phyloP scores from a whole-genome alignment of 148 eudicot species.

The Rhododendron griersonianum region DNA sequence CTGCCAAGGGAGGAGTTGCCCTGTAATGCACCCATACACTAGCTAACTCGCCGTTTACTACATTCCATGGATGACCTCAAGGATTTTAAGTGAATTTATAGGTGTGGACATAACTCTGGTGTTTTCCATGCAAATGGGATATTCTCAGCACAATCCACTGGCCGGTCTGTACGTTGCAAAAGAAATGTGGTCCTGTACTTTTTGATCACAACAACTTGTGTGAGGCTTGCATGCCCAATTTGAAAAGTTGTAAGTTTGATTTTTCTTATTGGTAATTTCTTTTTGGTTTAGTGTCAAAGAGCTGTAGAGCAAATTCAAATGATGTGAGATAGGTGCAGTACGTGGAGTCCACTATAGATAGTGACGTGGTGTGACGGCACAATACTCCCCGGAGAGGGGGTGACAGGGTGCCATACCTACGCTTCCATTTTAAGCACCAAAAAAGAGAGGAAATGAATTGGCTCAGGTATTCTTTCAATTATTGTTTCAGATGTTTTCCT shows the following conservation, averaged over 20 bases:
- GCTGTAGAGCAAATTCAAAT: neutral
- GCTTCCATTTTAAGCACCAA: neutral
- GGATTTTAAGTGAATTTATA: neutral
- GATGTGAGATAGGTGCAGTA: neutral
- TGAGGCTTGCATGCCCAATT: neutral
- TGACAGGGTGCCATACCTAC: neutral
- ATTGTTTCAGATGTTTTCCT: neutral
- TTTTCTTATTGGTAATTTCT: neutral
- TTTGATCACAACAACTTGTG: neutral
- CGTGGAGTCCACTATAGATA: too few relatives aligned
- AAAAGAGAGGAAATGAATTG: neutral
- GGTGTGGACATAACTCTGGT: neutral
- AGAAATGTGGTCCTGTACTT: slow-evolving; percentile 10
- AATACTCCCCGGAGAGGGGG: neutral
- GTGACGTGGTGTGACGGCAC: neutral
- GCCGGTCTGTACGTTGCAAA: neutral
- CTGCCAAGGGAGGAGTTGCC: slow-evolving; percentile 42
- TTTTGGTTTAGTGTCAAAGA: neutral
- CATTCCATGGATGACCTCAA: neutral
- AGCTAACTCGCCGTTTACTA: neutral
- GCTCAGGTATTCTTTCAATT: neutral
- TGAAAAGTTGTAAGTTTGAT: neutral
- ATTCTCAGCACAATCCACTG: slow-evolving; percentile 15
- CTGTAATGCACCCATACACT: slow-evolving; percentile 38
- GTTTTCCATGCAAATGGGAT: slow-evolving; percentile 5